A percentile compares a stretch with the other conserved stretches of the same genome.
phyloP scores from a whole-genome alignment of 495 filamentous ascomycete genomes.

The Zalerion maritima region DNA sequence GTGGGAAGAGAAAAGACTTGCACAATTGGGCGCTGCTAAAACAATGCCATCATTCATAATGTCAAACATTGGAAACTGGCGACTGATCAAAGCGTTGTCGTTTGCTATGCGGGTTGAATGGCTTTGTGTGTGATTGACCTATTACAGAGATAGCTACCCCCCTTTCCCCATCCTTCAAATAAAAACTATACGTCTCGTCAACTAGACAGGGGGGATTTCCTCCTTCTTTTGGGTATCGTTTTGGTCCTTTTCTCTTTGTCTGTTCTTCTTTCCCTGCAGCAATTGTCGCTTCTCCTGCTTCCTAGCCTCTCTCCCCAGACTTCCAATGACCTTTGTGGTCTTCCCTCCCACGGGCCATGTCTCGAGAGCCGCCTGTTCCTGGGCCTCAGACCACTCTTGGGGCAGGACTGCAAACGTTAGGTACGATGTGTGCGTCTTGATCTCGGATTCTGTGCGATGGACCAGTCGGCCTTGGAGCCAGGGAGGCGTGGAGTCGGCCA shows the following conservation, averaged over 20 bases:
- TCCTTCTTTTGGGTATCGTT: conserved; percentile 17
- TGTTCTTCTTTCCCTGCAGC: conserved; percentile 17
- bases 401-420: conserved; percentile 87
- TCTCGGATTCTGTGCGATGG: conserved; percentile 68
- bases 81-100: no score
- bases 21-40: no score
- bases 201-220: no score
- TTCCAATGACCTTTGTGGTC: conserved; percentile 30
- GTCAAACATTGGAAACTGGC: no score
- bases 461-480: conserved; percentile 56
- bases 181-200: no score
- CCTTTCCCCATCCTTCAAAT: no score
- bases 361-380: conserved; percentile 53
- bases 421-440: conserved; percentile 92
- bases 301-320: conserved; percentile 35
- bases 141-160: no score
- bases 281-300: conserved; percentile 31
- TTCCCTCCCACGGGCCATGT: conserved; percentile 40
- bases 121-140: no score
- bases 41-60: no score
- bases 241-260: no score
- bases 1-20: no score
- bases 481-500: conserved; percentile 20
- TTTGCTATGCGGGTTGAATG: no score
- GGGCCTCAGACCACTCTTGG: conserved; percentile 64